These are phyloP conservation scores for Aspergillus bridgeri DNA, from an alignment of 495 filamentous ascomycete species.

Conservation along the genomic window DNA sequence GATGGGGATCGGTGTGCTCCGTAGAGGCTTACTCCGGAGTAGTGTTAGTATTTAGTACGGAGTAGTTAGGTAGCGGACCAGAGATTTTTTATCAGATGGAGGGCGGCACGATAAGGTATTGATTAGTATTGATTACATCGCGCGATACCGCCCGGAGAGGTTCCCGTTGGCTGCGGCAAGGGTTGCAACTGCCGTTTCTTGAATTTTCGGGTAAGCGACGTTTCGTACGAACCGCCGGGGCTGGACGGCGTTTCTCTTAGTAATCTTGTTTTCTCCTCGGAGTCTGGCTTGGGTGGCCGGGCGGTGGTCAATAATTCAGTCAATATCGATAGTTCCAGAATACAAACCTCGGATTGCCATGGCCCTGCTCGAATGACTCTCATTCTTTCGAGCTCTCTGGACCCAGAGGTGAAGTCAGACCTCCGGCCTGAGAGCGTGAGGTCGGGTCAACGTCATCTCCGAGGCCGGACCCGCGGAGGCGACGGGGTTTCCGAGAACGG, in stretches of 20 bases:
- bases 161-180: background rate
- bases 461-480: slow-evolving; percentile 20
- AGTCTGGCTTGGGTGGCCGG: background rate
- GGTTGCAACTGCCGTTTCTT: background rate
- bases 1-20: too few species aligned
- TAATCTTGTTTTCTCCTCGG: background rate
- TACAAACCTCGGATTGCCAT: too few species aligned
- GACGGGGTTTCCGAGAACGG: slow-evolving; percentile 11
- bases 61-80: too few species aligned
- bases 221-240: slow-evolving; percentile 2
- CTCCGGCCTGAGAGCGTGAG: background rate
- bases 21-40: too few species aligned
- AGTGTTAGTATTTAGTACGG: too few species aligned
- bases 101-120: background rate
- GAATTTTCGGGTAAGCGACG: background rate
- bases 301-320: too few species aligned
- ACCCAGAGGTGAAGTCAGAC: background rate
- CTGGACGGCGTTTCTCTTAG: background rate
- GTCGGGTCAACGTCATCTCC: slow-evolving; percentile 13
- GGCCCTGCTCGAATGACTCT: background rate
- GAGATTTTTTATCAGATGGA: slow-evolving; percentile 4
- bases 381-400: background rate
- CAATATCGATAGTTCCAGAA: background rate
- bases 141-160: background rate
- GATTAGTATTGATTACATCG: background rate